Evolutionary conservation across 345 rosid genomes (phyloP), one percentile per base, ranked within the genome.

Genomic region (Conringia planisiliqua): DNA sequence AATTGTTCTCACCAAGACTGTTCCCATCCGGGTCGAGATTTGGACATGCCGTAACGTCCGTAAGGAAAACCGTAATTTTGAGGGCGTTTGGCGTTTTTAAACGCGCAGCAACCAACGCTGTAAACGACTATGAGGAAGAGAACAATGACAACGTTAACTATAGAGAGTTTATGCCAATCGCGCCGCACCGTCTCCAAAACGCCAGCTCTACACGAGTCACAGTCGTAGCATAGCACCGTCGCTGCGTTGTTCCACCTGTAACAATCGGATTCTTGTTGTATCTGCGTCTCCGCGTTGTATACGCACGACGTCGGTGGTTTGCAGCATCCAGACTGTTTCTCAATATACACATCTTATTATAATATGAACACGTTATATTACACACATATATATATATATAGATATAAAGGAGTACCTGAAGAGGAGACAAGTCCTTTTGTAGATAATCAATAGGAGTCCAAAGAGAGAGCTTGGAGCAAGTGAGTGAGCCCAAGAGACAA

Each of bases 191-290:
- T 85, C 79, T 95, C 99, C 20, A 95, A 80, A 17, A 87, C 97
- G 4, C 96, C 99, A 22, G 98, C 97, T 79, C 90, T 95, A 74
- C 99, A 95, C 1, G 99, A 89, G 74, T 92, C 98, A 47, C 99
- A 95, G 66, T 90, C 99, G 22, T 92, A 95, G 62, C 99, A 95
- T 0, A 90, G 86, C 69, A 86, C 11, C 2, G 78, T 70, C 1
- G 87, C 78, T 0, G 72, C 82, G 68, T 92, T 92, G 83, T 83
- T 92, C 99, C 99, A 95, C 35, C 77, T 58, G 65, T 89, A 85
- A 69, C 99, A 95, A 58, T 95, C 99, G 4, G 86, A 81, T 62
- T 90, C 97, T 67, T 92, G 99, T 0, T 84, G 54, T 55, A 74
- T 83, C 70, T 50, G 48, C 4, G 83, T 83, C 17, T 72, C 91